Evolutionary conservation across 192 early-diverging fungal species (phyloP).

Genomic region (Dissophora globulifera): DNA sequence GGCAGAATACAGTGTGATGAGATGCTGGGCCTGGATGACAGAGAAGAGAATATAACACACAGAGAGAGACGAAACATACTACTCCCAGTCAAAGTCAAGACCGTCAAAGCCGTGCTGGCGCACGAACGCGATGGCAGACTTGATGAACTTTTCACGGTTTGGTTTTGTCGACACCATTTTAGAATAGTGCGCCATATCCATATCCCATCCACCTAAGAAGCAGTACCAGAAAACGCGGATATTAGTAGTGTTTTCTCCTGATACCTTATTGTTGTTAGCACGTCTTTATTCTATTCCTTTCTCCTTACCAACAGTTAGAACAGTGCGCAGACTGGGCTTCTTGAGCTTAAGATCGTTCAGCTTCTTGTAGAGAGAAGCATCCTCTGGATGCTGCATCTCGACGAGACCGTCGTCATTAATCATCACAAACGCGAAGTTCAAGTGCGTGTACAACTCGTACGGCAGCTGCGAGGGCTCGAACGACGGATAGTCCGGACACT

Average conservation of each 20-base stretch:
- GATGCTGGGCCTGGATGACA: too few relatives aligned
- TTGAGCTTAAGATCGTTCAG: slow-evolving; percentile 44
- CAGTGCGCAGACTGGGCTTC: slow-evolving; percentile 34
- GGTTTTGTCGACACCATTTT: slow-evolving; percentile 45
- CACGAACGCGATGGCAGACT: slow-evolving; percentile 26
- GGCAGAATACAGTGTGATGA: too few relatives aligned
- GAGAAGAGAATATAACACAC: background rate
- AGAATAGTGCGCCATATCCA: slow-evolving; percentile 52
- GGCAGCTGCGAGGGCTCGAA: slow-evolving; percentile 35
- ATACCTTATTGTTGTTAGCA: too few relatives aligned
- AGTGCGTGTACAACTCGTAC: slow-evolving; percentile 44
- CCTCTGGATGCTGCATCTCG: slow-evolving; percentile 37
- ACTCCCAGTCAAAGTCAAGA: slow-evolving; percentile 50
- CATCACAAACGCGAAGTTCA: slow-evolving; percentile 48
- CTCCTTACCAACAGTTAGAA: slow-evolving; percentile 36
- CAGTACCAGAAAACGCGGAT: background rate
- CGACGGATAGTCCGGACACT: slow-evolving; percentile 37
- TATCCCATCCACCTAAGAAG: slow-evolving; percentile 42
- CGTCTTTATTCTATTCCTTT: too few relatives aligned
- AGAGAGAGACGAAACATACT: slow-evolving; percentile 21
- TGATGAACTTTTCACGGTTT: slow-evolving; percentile 51
- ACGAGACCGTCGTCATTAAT: slow-evolving; percentile 48
- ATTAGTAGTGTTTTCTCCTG: background rate
- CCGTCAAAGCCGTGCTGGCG: slow-evolving; percentile 41
- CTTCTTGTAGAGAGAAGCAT: slow-evolving; percentile 27